Evolutionary conservation across 2,329 filamentous ascomycete genomes (phyloP).

Genomic region (Pseudophaeomoniella oleicola): DNA sequence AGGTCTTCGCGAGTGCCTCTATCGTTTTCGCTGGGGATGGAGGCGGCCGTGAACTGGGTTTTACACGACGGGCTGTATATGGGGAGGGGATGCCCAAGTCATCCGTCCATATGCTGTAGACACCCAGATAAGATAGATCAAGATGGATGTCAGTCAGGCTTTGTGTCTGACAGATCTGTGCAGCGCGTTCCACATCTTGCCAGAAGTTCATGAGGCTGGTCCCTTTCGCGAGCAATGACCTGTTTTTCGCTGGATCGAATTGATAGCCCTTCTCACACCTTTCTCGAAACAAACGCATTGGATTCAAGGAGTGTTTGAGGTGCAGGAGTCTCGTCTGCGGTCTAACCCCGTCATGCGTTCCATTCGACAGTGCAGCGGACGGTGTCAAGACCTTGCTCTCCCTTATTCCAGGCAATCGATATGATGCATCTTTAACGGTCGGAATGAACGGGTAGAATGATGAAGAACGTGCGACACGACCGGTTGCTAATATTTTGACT

Average conservation of each 20-base stretch:
- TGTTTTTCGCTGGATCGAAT: slow-evolving; percentile 40
- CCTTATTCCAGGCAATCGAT: neutral
- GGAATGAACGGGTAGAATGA: neutral
- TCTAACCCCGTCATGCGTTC: neutral
- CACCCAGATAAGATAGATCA: slow-evolving; percentile 47
- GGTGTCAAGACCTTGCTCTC: slow-evolving; percentile 3
- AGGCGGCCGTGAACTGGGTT: neutral
- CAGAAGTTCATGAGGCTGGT: slow-evolving; percentile 43
- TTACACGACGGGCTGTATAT: slow-evolving; percentile 1
- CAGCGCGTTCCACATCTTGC: slow-evolving; percentile 40
- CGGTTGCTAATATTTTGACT: slow-evolving; percentile 14
- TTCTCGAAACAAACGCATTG: slow-evolving; percentile 11
- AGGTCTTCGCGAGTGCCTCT: slow-evolving; percentile 32
- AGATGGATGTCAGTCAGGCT: slow-evolving; percentile 41
- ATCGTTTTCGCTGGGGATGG: slow-evolving; percentile 22
- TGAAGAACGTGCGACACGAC: neutral
- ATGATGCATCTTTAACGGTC: neutral
- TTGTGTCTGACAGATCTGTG: slow-evolving; percentile 24
- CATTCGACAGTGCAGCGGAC: neutral
- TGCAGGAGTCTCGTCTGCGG: neutral
- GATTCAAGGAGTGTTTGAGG: neutral
- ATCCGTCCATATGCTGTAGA: slow-evolving; percentile 44
- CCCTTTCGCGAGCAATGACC: slow-evolving; percentile 39
- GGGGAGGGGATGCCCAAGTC: slow-evolving; percentile 26
- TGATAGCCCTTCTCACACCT: slow-evolving; percentile 41